These are phyloP conservation scores for Zizania latifolia DNA, from an alignment of 176 grass and related monocot genomes.

Conservation along the genomic window DNA sequence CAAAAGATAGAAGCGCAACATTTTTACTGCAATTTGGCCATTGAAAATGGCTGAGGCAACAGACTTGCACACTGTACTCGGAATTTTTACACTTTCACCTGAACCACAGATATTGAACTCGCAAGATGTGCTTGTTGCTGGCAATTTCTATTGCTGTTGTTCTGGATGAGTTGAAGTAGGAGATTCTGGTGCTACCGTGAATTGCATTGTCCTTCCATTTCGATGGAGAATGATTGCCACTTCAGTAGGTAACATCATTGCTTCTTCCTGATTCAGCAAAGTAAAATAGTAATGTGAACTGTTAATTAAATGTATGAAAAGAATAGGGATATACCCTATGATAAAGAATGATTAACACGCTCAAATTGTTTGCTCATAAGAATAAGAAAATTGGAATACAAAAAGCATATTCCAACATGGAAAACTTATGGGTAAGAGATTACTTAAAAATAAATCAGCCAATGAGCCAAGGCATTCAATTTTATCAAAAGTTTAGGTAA, in stretches of 20 bases:
- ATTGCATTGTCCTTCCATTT: conserved; percentile 55
- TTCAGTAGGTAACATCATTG: conserved; percentile 52
- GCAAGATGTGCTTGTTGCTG: background rate
- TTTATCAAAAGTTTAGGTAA: conserved; percentile 1
- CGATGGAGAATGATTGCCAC: conserved; percentile 68
- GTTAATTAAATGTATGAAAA: background rate
- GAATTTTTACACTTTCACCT: background rate
- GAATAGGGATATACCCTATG: background rate
- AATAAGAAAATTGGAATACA: background rate
- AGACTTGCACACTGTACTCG: background rate
- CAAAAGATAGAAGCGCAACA: conserved; percentile 6
- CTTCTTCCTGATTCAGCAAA: conserved; percentile 48
- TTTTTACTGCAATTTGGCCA: conserved; percentile 1
- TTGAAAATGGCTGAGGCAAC: background rate
- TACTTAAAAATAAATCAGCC: background rate
- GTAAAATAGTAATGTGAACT: background rate
- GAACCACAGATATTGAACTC: background rate
- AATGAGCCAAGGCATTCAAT: background rate
- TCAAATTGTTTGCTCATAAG: background rate
- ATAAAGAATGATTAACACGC: background rate
- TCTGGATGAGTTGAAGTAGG: conserved; percentile 35
- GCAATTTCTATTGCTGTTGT: conserved; percentile 39
- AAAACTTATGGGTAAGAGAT: background rate
- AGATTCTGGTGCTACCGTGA: conserved; percentile 46
- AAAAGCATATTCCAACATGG: background rate